Conservation (phyloP, 1,284 basidiomycete species). For the Marasmius fiardii region DNA sequence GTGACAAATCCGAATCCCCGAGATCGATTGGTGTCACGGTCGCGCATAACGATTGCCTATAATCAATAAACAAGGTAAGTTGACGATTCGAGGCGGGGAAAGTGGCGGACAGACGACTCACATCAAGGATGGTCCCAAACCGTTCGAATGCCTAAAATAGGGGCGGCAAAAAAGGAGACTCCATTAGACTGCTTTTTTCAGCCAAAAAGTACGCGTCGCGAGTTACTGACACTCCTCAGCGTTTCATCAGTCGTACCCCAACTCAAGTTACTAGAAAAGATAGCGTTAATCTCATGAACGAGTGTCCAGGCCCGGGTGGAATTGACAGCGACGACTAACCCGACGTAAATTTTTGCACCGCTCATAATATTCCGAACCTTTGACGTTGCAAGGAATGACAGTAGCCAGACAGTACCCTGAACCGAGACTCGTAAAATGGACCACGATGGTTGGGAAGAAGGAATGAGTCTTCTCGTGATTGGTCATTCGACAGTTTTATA, state of each 20-base stretch:
- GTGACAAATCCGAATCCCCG: constrained; percentile 97
- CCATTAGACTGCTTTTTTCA: too few relatives aligned
- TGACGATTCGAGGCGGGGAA: constrained; percentile 6
- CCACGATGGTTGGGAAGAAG: constrained; percentile 38
- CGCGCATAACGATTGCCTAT: constrained; percentile 95
- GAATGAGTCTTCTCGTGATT: constrained; percentile 26
- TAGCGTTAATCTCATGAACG: constrained; percentile 41
- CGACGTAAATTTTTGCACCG: constrained; percentile 82
- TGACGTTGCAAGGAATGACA: constrained; percentile 29
- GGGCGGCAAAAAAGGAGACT: constrained; percentile 32
- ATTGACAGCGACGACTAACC: constrained; percentile 58
- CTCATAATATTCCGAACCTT: constrained; percentile 49
- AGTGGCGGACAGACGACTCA: too few relatives aligned
- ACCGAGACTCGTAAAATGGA: constrained; percentile 45
- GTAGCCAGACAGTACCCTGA: constrained; percentile 42
- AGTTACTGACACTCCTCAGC: constrained; percentile 80
- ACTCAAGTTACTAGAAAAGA: constrained; percentile 76
- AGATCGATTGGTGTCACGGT: constrained; percentile 94
- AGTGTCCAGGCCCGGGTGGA: constrained; percentile 25
- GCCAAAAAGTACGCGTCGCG: too few relatives aligned
- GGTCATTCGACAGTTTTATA: constrained; percentile 46
- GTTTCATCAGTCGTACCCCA: constrained; percentile 94
- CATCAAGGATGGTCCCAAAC: constrained; percentile 72
- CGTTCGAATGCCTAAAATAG: constrained; percentile 67
- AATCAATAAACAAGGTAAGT: constrained; percentile 22